phyloP scores from a whole-genome alignment of 1,139 yeast genomes.

The Kodamaea sp. region DNA sequence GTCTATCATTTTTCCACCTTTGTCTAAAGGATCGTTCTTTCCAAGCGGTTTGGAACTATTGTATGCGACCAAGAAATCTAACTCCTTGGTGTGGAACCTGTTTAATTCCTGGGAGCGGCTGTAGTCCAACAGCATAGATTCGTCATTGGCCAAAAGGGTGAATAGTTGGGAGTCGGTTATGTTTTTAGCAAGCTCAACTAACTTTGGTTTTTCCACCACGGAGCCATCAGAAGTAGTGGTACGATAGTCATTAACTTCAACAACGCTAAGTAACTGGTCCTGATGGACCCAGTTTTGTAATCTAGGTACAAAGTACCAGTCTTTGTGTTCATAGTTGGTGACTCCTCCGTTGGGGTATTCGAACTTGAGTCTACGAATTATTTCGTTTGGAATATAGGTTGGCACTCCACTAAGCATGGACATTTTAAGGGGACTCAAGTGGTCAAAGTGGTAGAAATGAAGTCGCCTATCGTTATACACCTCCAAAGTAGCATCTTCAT shows the following conservation, averaged over 20 bases:
- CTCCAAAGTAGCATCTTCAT: slow-evolving; percentile 13
- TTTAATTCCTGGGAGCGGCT: slow-evolving; percentile 40
- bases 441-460: slow-evolving; percentile 24
- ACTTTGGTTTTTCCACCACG: slow-evolving; percentile 12
- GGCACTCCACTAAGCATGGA: slow-evolving; percentile 23
- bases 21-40: slow-evolving; percentile 12
- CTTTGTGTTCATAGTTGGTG: slow-evolving; percentile 13
- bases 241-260: slow-evolving; percentile 12
- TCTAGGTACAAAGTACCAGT: slow-evolving; percentile 33
- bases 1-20: slow-evolving; percentile 10
- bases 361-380: slow-evolving; percentile 17
- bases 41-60: slow-evolving; percentile 21
- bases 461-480: slow-evolving; percentile 25
- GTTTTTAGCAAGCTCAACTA: slow-evolving; percentile 11
- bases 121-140: slow-evolving; percentile 37
- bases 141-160: slow-evolving; percentile 32
- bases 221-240: slow-evolving; percentile 3
- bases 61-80: slow-evolving; percentile 21
- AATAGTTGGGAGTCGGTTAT: slow-evolving; percentile 29
- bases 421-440: slow-evolving; percentile 24
- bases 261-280: slow-evolving; percentile 9
- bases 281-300: slow-evolving; percentile 29
- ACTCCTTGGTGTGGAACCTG: slow-evolving; percentile 36
- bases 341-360: slow-evolving; percentile 24
- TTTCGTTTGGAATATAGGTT: slow-evolving; percentile 17